Base-by-base conservation (phyloP, 805 yeast species). In the Yamadazyma sp. region DNA sequence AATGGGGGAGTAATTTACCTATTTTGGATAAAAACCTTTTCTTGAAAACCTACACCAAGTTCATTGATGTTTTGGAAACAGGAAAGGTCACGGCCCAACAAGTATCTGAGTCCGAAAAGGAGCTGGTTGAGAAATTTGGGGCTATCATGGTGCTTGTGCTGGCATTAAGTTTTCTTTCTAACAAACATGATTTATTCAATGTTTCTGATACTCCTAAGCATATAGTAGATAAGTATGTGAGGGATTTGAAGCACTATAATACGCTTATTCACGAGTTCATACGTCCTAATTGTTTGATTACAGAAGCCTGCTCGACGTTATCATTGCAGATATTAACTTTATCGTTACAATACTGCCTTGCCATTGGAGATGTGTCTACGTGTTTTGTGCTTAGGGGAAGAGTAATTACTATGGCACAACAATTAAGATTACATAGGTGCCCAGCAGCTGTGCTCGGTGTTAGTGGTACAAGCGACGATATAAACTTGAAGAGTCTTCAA, bases 401-500 rank as follows among this genome's bases (percentile, higher is more conserved):
- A 48, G 80, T 83, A 6, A 77, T 83, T 9, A 80, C 88, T 18
- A 84, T 86, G 90, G 82, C 90, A 4, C 95, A 86, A 50, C 93
- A 88, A 49, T 64, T 89, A 37, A 75, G 96, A 49, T 66, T 89
- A 30, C 95, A 88, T 55, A 71, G 95, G 48, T 84, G 95, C 58
- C 95, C 95, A 7, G 80, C 90, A 4, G 91, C 91, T 0, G 89
- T 86, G 3, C 62, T 83, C 34, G 91, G 91, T 1, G 71, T 83
- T 2, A 75, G 76, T 22, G 57, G 57, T 7, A 52, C 47, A 21
- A 40, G 40, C 25, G 55, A 50, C 20, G 56, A 53, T 29, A 57
- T 56, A 11, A 50, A 60, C 20, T 76, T 84, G 30, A 74, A 80
- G 16, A 75, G 73, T 46, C 70, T 78, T 42, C 90, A 83, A 64